Base-by-base conservation (phyloP, 1,284 basidiomycete species). In the Cutaneotrichosporon sp. region DNA sequence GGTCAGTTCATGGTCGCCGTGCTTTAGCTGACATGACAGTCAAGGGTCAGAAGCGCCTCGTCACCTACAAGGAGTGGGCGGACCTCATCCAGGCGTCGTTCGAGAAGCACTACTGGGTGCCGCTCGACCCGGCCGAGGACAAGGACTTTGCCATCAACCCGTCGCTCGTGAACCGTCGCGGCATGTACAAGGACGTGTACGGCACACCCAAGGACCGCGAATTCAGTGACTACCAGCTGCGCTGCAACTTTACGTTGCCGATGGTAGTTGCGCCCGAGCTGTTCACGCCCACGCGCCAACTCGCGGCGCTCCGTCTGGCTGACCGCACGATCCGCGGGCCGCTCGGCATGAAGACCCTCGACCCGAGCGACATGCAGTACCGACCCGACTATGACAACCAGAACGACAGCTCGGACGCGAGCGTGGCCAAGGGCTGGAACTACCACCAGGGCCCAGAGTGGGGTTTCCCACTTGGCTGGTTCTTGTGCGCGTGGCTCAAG, bases 161-260 rank as follows among this genome's bases (percentile, higher is more conserved):
- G 1, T 83, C 76, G 34, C 81, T 97, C 38, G 84, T 97, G 69
- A 91, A 94, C 79, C 89, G 92, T 30, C 86, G 96, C 56, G 96
- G 96, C 5, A 96, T 98, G 78, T 99, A 99, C 85, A 99, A 99
- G 84, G 96, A 99, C 74, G 93, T 98, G 6, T 91, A 90, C 71
- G 92, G 93, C 42, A 93, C 94, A 18, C 91, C 91, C 1, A 76
- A 83, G 60, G 90, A 89, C 14, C 86, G 91, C 62, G 92, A 94
- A 80, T 97, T 93, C 90, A 91, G 92, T 8, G 95, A 99, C 81
- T 99, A 99, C 79, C 96, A 98, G 81, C 85, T 95, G 71, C 86
- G 92, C 64, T 87, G 88, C 73, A 97, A 97, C 82, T 96, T 94
- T 83, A 88, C 91, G 18, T 91, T 98, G 68, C 92, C 96, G 1